Percentiles rank a stretch among this genome's conserved stretches.
These are phyloP conservation scores for Chytridiales sp. DNA, from an alignment of 371 early-diverging fungal species.

Conservation along the genomic window DNA sequence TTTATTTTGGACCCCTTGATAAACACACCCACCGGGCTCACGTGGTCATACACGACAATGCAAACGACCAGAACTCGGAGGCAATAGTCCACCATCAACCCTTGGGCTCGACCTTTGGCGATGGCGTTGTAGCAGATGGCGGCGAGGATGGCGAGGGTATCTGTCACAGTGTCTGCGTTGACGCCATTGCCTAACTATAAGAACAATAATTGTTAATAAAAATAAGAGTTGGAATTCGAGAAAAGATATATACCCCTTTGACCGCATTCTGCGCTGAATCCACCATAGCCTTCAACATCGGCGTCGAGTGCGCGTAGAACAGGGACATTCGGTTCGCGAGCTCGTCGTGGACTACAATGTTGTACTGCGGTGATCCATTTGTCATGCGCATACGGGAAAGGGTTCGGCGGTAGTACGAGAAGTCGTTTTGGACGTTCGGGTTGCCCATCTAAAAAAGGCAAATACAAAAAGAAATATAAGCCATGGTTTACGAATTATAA, in stretches of 20 bases:
- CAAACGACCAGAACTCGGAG: slow-evolving; percentile 84
- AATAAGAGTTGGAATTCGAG: not conserved
- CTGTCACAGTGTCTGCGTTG: slow-evolving; percentile 48
- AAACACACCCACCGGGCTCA: slow-evolving; percentile 78
- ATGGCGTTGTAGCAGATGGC: slow-evolving; percentile 70
- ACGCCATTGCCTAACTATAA: slow-evolving; percentile 8
- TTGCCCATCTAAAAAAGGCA: slow-evolving; percentile 70
- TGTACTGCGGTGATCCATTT: slow-evolving; percentile 33
- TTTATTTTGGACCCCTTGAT: slow-evolving; percentile 74
- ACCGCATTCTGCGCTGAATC: slow-evolving; percentile 41
- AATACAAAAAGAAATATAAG: not conserved
- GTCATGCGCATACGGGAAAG: slow-evolving; percentile 70
- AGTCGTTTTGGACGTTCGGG: slow-evolving; percentile 92
- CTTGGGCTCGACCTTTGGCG: slow-evolving; percentile 49
- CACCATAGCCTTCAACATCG: slow-evolving; percentile 83
- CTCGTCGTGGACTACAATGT: slow-evolving; percentile 76
- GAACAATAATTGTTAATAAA: not conserved
- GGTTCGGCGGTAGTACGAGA: slow-evolving; percentile 92
- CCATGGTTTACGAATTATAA: not conserved
- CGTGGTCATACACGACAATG: slow-evolving; percentile 87
- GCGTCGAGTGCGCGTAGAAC: slow-evolving; percentile 92
- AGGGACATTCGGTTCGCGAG: slow-evolving; percentile 89
- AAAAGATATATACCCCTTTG: slow-evolving; percentile 1
- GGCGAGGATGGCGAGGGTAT: slow-evolving; percentile 66
- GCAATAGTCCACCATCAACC: slow-evolving; percentile 47